Evolutionary conservation across 176 grass and related monocot species (phyloP), one percentile per base, ranked within the genome.

Genomic region (Pontederia crassipes): DNA sequence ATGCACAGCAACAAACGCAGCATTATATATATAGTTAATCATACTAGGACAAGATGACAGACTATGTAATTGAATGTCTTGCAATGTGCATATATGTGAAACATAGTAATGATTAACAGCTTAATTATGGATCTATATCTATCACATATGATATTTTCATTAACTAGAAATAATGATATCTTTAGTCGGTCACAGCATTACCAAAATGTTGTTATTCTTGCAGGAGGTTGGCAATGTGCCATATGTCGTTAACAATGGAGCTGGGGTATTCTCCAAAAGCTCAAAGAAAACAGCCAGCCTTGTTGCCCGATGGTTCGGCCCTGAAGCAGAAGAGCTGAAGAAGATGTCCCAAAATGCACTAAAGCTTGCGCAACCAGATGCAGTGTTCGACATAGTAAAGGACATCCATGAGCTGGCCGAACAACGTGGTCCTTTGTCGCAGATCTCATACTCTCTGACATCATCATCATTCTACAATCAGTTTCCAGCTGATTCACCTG

Each of bases 201-300:
- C 35, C 18, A 66, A 55, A 14, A 24, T 10, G 24, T 27, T 52
- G 11, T 15, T 35, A 17, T 71, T 9, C 17, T 75, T 46, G 48
- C 74, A 98, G 93, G 93, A 98, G 87, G 93, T 98, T 64, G 93
- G 93, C 52, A 98, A 98, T 54, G 81, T 98, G 12, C 93, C 93
- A 63, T 98, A 92, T 59, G 93, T 98, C 10, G 93, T 98, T 32
- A 79, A 98, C 72, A 98, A 92, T 20, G 93, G 93, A 58, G 93
- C 93, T 8, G 93, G 93, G 2, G 84, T 98, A 54, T 98, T 98
- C 64, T 98, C 93, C 20, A 98, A 98, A 81, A 98, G 87, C 65
- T 77, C 93, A 0, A 92, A 83, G 58, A 83, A 98, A 75, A 88
- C 81, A 14, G 93, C 93, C 24, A 80, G 45, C 15, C 68, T 98